Evolutionary conservation across 345 rosid species (phyloP), one percentile per base, ranked within the genome.

Genomic region (Populus tremula): DNA sequence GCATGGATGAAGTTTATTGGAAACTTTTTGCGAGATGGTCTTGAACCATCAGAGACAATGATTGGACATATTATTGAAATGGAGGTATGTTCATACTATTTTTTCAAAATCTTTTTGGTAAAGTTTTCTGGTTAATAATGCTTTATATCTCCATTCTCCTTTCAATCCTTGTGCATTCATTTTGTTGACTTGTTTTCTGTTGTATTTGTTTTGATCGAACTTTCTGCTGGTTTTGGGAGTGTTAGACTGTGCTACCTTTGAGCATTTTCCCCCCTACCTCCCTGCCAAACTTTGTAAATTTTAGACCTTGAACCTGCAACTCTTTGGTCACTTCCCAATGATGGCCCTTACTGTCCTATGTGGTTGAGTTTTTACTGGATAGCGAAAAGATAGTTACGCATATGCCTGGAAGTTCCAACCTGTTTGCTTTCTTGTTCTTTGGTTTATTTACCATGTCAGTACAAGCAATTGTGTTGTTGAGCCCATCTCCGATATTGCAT

Each of bases 1-100:
- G 96, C 62, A 93, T 93, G 93, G 99, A 95, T 81, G 98, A 95
- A 88, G 99, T 95, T 95, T 80, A 86, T 90, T 8, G 92, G 96
- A 49, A 85, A 89, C 78, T 95, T 95, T 80, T 85, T 93, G 77
- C 89, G 91, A 62, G 97, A 90, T 79, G 98, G 99, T 73, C 97
- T 95, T 83, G 94, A 91, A 76, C 99, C 98, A 33, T 86, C 97
- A 5, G 96, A 95, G 80, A 88, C 91, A 77, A 95, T 95, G 99
- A 93, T 95, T 75, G 91, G 92, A 35, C 94, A 91, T 80, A 86
- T 95, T 77, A 87, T 93, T 78, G 98, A 92, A 79, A 95, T 93
- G 96, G 99, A 95, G 96, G 99, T 93, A 84, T 68, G 71, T 7
- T 71, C 63, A 76, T 69, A 31, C 27, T 50, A 29, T 69, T 1